These are phyloP conservation scores for Solanum clarkiae DNA, from an alignment of 257 asterid genomes.

Conservation along the genomic window DNA sequence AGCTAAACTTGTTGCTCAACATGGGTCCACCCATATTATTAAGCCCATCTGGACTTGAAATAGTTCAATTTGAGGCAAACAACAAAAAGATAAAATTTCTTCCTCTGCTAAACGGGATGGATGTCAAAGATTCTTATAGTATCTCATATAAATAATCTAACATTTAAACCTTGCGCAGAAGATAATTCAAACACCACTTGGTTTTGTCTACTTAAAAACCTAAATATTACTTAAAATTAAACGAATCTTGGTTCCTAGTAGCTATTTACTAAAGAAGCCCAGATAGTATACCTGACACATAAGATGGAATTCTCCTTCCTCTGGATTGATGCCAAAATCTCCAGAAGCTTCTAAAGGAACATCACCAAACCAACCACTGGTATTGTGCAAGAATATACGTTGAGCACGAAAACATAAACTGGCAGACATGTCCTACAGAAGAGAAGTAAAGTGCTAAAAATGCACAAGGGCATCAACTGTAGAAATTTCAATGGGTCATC, in stretches of 20 bases:
- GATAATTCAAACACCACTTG: not conserved
- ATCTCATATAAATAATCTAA: not conserved
- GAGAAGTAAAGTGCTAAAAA: slow-evolving; percentile 7
- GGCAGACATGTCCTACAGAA: slow-evolving; percentile 68
- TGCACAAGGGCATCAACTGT: not conserved
- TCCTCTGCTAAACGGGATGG: not conserved
- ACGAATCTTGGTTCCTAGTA: not conserved
- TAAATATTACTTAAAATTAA: not conserved
- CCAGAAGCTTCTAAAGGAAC: slow-evolving; percentile 98
- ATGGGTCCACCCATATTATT: not conserved
- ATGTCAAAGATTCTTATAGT: not conserved
- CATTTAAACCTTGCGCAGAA: not conserved
- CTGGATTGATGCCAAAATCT: slow-evolving; percentile 96
- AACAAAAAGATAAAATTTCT: not conserved
- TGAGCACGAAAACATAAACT: slow-evolving; percentile 92
- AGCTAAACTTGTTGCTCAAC: not conserved
- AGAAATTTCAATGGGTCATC: not conserved
- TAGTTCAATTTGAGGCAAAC: not conserved
- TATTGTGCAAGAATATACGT: slow-evolving; percentile 85
- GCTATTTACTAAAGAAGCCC: not conserved
- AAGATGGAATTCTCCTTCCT: slow-evolving; percentile 93
- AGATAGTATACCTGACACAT: slow-evolving; percentile 82
- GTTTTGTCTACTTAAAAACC: not conserved
- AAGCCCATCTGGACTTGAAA: not conserved
- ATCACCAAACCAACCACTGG: slow-evolving; percentile 98